These are phyloP conservation scores for Candida palmyrensis DNA, from an alignment of 805 yeast genomes.

Conservation along the genomic window DNA sequence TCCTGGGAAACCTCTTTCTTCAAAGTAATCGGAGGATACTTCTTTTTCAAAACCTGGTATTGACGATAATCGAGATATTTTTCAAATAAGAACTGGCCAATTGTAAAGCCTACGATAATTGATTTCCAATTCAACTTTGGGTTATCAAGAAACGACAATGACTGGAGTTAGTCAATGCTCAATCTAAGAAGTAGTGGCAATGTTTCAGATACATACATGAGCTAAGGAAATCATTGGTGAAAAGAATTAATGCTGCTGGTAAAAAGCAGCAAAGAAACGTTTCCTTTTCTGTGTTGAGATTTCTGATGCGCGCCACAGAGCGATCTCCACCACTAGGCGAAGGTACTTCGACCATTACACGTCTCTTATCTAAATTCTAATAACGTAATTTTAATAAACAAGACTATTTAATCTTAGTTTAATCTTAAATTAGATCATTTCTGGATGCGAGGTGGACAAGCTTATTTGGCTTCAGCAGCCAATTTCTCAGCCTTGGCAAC, in stretches of 20 bases:
- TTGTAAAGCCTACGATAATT: slow-evolving; percentile 66
- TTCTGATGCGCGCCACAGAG: too few species aligned
- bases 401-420: slow-evolving; percentile 4
- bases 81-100: slow-evolving; percentile 73
- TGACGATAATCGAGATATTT: slow-evolving; percentile 74
- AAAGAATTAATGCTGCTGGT: too few species aligned
- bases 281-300: too few species aligned
- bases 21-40: slow-evolving; percentile 61
- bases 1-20: slow-evolving; percentile 64
- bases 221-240: slow-evolving; percentile 19
- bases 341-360: too few species aligned
- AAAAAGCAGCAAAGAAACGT: too few species aligned
- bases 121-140: slow-evolving; percentile 78
- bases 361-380: slow-evolving; percentile 2
- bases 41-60: slow-evolving; percentile 54
- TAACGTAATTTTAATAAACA: neutral
- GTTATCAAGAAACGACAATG: slow-evolving; percentile 53
- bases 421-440: too few species aligned
- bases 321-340: too few species aligned
- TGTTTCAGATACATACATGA: slow-evolving; percentile 24
- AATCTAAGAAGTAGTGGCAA: neutral
- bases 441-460: too few species aligned
- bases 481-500: slow-evolving; percentile 98
- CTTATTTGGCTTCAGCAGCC: slow-evolving; percentile 84
- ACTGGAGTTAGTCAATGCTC: slow-evolving; percentile 11